Percentiles rank a stretch among this genome's conserved stretches.
Conservation (phyloP, 2,329 filamentous ascomycete species). For the Colletotrichum gigasporum region DNA sequence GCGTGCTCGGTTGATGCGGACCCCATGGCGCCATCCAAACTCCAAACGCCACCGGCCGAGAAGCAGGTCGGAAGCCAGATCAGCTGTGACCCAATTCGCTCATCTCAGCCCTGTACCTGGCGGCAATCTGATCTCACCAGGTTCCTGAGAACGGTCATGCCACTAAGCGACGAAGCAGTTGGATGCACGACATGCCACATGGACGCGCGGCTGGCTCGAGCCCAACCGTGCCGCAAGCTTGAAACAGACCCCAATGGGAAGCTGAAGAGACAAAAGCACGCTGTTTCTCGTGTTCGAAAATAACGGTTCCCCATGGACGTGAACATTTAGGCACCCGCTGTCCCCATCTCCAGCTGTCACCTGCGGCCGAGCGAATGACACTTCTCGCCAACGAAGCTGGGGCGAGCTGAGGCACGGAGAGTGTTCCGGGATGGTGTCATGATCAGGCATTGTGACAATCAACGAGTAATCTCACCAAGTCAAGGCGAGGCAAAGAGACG, state of each 20-base stretch:
- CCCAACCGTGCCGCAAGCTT: neutral
- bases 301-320: neutral
- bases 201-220: neutral
- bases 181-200: neutral
- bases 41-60: neutral
- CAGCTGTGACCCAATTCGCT: neutral
- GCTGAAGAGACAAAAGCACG: neutral
- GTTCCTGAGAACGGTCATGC: neutral
- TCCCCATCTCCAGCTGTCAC: too few relatives aligned
- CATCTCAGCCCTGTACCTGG: neutral
- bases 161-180: neutral
- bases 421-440: too few relatives aligned
- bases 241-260: slow-evolving; percentile 11
- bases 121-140: slow-evolving; percentile 10
- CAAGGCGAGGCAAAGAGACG: too few relatives aligned
- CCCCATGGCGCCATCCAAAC: neutral
- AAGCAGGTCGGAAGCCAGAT: neutral
- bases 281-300: slow-evolving; percentile 19
- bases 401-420: too few relatives aligned
- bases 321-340: neutral
- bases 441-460: too few relatives aligned
- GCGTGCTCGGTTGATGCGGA: neutral
- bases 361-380: too few relatives aligned
- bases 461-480: too few relatives aligned
- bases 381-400: too few relatives aligned